phyloP scores from a whole-genome alignment of 768 basidiomycete genomes.

The Gymnopilus dilepis region DNA sequence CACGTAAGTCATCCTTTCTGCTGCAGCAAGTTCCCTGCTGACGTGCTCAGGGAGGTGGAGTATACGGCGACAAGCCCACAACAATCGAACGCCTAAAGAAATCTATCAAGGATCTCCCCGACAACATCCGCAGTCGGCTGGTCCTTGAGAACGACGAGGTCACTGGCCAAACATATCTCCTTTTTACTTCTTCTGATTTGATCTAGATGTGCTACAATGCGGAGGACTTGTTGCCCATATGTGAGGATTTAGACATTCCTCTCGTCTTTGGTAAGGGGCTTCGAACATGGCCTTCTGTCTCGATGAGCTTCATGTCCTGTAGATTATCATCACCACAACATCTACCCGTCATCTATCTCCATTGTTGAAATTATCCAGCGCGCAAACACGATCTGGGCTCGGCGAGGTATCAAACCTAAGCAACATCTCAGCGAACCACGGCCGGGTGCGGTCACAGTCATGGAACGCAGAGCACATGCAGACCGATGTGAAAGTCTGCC shows the following conservation, averaged over 20 bases:
- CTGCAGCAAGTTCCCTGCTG: background rate
- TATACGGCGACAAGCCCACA: slow-evolving; percentile 79
- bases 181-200: background rate
- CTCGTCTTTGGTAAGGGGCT: slow-evolving; percentile 58
- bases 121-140: slow-evolving; percentile 70
- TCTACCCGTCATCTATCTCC: slow-evolving; percentile 65
- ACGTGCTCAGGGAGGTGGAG: slow-evolving; percentile 66
- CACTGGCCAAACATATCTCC: background rate
- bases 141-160: slow-evolving; percentile 97
- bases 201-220: slow-evolving; percentile 80
- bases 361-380: slow-evolving; percentile 72
- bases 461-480: slow-evolving; percentile 88
- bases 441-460: slow-evolving; percentile 80
- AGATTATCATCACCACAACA: slow-evolving; percentile 85
- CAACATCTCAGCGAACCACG: slow-evolving; percentile 93
- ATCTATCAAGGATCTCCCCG: slow-evolving; percentile 65
- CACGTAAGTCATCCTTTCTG: slow-evolving; percentile 52
- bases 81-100: slow-evolving; percentile 76
- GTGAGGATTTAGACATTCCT: slow-evolving; percentile 81
- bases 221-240: slow-evolving; percentile 86
- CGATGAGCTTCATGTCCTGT: background rate
- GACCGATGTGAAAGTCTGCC: slow-evolving; percentile 80
- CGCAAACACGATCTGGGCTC: slow-evolving; percentile 74
- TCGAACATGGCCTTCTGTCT: slow-evolving; percentile 4
- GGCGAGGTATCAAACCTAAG: slow-evolving; percentile 84